phyloP scores from a whole-genome alignment of 306 rosid species.

The Canavalia ensiformis region DNA sequence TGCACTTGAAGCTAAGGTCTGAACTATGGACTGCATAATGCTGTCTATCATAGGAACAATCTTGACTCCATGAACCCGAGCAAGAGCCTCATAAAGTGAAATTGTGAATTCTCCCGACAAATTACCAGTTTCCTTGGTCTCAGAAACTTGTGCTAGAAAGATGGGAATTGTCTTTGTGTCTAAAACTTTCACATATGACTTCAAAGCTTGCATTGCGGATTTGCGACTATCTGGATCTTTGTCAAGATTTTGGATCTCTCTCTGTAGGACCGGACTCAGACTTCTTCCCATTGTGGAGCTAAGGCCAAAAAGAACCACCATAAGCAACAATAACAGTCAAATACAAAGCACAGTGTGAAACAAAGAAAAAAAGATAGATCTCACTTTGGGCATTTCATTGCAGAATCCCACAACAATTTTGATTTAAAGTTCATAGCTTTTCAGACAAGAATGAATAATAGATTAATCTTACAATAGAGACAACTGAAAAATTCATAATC shows the following conservation, averaged over 20 bases:
- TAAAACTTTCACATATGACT: conserved; percentile 79
- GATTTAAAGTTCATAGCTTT: conserved; percentile 19
- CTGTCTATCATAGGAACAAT: conserved; percentile 79
- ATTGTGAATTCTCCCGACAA: conserved; percentile 80
- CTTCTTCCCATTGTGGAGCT: conserved; percentile 67
- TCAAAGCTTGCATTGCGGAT: conserved; percentile 83
- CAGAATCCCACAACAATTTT: neutral
- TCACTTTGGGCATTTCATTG: neutral
- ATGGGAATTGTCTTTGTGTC: conserved; percentile 79
- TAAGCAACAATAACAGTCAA: conserved; percentile 13
- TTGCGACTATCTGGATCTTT: conserved; percentile 86
- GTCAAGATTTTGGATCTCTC: conserved; percentile 77
- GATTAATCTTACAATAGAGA: conserved; percentile 9
- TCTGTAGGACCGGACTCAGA: conserved; percentile 62
- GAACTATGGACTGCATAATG: conserved; percentile 79
- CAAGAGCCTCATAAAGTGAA: conserved; percentile 88
- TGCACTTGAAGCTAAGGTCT: conserved; percentile 84
- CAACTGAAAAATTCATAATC: neutral
- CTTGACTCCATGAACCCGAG: conserved; percentile 84
- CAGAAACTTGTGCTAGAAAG: conserved; percentile 95
- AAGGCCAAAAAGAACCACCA: conserved; percentile 14
- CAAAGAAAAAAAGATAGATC: neutral
- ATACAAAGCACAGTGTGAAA: neutral
- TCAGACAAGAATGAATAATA: neutral
- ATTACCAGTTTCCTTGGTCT: conserved; percentile 77